These are phyloP conservation scores for Circinella minor DNA, from an alignment of 371 early-diverging fungal genomes.

Conservation along the genomic window DNA sequence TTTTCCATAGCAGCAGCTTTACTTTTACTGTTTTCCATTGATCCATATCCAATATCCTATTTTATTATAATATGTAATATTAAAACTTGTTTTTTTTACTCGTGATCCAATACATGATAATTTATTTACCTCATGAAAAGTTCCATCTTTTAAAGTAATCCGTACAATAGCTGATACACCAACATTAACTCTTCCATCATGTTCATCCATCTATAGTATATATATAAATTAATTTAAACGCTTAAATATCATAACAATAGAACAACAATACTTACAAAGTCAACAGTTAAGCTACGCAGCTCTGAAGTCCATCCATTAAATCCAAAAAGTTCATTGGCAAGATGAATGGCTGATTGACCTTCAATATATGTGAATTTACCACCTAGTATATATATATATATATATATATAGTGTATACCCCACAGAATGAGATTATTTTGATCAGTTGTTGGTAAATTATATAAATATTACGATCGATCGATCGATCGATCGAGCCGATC, in stretches of 20 bases:
- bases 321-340: conserved; percentile 98
- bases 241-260: neutral
- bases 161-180: conserved; percentile 87
- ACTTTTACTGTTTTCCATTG: conserved; percentile 79
- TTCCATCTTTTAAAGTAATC: conserved; percentile 93
- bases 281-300: conserved; percentile 76
- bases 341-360: conserved; percentile 86
- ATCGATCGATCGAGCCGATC: no score
- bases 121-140: conserved; percentile 82
- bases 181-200: conserved; percentile 42
- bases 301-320: conserved; percentile 97
- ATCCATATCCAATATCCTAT: conserved; percentile 52
- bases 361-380: conserved; percentile 86
- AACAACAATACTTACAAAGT: conserved; percentile 66
- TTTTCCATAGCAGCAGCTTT: conserved; percentile 91
- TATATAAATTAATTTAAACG: neutral
- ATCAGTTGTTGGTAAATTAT: neutral
- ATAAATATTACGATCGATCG: neutral
- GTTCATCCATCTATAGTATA: conserved; percentile 1
- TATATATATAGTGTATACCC: neutral
- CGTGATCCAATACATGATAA: neutral
- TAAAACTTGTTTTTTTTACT: neutral
- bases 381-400: neutral
- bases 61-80: neutral
- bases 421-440: no score